phyloP scores from a whole-genome alignment of 2,329 filamentous ascomycete genomes.

The Thermothelomyces thermophilus region DNA sequence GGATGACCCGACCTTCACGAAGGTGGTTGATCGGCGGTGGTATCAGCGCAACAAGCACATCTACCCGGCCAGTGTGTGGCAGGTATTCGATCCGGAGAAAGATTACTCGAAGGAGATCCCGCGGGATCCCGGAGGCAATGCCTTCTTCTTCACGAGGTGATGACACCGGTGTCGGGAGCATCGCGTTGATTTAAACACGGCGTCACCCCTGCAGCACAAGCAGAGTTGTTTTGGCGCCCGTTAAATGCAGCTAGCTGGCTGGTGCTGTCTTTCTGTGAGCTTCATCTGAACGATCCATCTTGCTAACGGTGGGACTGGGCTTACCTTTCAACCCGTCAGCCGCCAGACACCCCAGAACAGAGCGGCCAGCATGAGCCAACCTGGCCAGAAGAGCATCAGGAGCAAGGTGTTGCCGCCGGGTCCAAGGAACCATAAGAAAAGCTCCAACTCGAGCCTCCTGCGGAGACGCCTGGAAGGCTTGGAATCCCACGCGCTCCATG shows the following conservation, averaged over 20 bases:
- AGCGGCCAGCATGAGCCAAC: conserved; percentile 44
- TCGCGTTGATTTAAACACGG: background rate
- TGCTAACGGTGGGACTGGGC: background rate
- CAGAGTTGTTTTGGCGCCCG: background rate
- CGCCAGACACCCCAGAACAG: conserved; percentile 31
- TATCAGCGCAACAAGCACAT: conserved; percentile 98
- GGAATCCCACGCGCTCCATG: conserved; percentile 18
- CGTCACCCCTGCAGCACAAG: background rate
- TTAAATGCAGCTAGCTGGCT: background rate
- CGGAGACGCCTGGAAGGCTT: conserved; percentile 24
- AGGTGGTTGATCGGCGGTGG: conserved; percentile 93
- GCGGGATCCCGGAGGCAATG: conserved; percentile 82
- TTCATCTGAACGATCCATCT: background rate
- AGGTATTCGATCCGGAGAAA: conserved; percentile 84
- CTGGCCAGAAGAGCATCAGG: conserved; percentile 51
- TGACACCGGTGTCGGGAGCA: background rate
- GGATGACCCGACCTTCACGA: conserved; percentile 76
- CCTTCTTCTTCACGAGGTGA: conserved; percentile 72
- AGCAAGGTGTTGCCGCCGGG: conserved; percentile 42
- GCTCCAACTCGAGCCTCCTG: conserved; percentile 45
- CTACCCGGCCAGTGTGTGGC: conserved; percentile 92
- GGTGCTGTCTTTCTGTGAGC: conserved; percentile 6
- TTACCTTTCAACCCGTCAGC: conserved; percentile 30
- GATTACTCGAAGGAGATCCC: conserved; percentile 73
- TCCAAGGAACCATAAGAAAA: conserved; percentile 46